Percentiles rank a stretch among this genome's conserved stretches.
Evolutionary conservation across 306 rosid species (phyloP).

Genomic region (Vicia sativa): DNA sequence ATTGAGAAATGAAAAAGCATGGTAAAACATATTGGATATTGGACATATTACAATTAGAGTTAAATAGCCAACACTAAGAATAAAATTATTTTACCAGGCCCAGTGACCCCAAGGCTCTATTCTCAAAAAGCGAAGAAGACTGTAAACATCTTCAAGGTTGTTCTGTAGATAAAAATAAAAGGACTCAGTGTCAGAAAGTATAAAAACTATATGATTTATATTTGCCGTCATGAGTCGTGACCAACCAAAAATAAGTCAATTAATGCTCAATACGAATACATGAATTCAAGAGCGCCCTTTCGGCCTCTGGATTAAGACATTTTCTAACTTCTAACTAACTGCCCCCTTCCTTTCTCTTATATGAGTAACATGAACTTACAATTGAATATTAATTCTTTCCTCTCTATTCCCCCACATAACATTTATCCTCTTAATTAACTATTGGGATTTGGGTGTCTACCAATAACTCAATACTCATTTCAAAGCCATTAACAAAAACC

Average conservation of each 20-base stretch:
- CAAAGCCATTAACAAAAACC: conserved; percentile 14
- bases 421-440: background rate
- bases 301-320: background rate
- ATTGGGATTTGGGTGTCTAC: background rate
- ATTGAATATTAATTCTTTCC: background rate
- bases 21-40: conserved; percentile 9
- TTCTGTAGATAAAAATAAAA: conserved; percentile 58
- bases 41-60: conserved; percentile 17
- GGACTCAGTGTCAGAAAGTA: conserved; percentile 44
- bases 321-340: background rate
- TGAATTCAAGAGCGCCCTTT: background rate
- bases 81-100: conserved; percentile 72
- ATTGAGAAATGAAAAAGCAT: conserved; percentile 20
- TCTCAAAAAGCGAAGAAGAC: conserved; percentile 93
- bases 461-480: conserved; percentile 2
- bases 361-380: background rate
- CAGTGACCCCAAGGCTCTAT: conserved; percentile 99
- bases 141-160: conserved; percentile 85
- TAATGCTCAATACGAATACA: conserved; percentile 16
- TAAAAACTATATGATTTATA: conserved; percentile 34
- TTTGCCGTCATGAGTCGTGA: conserved; percentile 28
- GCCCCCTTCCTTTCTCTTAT: background rate
- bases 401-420: background rate
- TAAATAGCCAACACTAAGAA: conserved; percentile 24
- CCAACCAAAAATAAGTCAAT: conserved; percentile 24